Percentiles rank a stretch among this genome's conserved stretches.
Evolutionary conservation across 441 rosid species (phyloP).

Genomic region (Codiaeum variegatum): DNA sequence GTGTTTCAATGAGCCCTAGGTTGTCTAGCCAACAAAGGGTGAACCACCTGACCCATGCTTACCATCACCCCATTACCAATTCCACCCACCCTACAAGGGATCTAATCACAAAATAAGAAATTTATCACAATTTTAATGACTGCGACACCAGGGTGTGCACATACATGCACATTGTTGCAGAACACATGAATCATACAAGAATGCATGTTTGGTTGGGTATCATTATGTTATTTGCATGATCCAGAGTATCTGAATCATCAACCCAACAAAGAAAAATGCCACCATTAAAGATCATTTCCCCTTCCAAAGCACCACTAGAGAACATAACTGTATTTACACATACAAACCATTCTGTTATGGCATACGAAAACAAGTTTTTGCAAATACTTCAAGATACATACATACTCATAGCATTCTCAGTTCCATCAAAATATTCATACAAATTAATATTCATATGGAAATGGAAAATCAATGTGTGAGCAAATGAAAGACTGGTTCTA

Average conservation of each 20-base stretch:
- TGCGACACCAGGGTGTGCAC: neutral
- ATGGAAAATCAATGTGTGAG: neutral
- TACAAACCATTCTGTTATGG: neutral
- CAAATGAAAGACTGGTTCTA: neutral
- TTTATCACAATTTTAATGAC: neutral
- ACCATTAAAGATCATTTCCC: neutral
- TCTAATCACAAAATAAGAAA: neutral
- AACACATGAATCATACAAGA: neutral
- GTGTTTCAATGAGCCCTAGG: neutral
- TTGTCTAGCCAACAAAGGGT: neutral
- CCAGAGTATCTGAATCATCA: neutral
- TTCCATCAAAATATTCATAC: conserved; percentile 11
- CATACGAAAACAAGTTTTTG: neutral
- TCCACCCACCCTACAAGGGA: neutral
- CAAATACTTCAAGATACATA: conserved; percentile 1
- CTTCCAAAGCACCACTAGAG: neutral
- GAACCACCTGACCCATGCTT: neutral
- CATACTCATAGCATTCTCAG: neutral
- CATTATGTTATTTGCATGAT: neutral
- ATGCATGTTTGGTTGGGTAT: neutral
- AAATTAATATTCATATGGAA: neutral
- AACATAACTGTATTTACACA: neutral
- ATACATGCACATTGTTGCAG: neutral
- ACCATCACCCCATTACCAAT: neutral
- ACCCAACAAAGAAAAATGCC: neutral